Base-by-base conservation (phyloP, 768 basidiomycete species). In the Chalciporus sphaerocephalus region DNA sequence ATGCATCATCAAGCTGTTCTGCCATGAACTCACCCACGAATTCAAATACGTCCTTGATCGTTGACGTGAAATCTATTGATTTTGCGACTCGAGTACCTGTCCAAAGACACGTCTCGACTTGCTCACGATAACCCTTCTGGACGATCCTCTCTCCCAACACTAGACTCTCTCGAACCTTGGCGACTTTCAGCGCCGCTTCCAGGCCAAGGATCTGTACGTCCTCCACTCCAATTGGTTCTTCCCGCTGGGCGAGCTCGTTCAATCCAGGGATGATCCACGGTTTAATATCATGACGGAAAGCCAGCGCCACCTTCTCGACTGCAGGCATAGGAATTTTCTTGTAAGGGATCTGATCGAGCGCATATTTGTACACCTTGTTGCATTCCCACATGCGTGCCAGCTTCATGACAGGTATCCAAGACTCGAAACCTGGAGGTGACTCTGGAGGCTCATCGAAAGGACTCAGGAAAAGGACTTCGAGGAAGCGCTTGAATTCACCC, bases 371-470 rank as follows among this genome's bases (percentile, higher is more conserved):
- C 20, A 70, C 38, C 12, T 48, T 48, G 16, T 53, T 46, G 44
- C 73, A 68, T 33, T 54, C 48, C 68, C 70, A 72, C 49, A 67
- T 64, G 2, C 57, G 64, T 8, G 71, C 55, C 17, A 73, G 59
- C 46, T 67, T 65, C 6, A 74, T 55, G 9, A 67, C 59, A 0
- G 66, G 58, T 4, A 63, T 46, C 72, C 70, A 72, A 37, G 68
- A 64, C 13, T 58, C 50, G 40, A 33, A 27, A 8, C 3, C 28
- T n/a, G 28, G 28, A 7, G 28, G 8, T 2, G 15, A 15, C 12
- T 30, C 28, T n/a, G 13, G 28, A n/a, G 28, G 28, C 5, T 30
- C 28, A 30, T 30, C 28, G 12, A 30, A 7, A 30, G 28, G 28
- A 30, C 28, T 35, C 5, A 48, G 44, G 37, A 43, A 48, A 3